Conservation (phyloP, 2,329 filamentous ascomycete species). For the Verticillium dahliae region DNA sequence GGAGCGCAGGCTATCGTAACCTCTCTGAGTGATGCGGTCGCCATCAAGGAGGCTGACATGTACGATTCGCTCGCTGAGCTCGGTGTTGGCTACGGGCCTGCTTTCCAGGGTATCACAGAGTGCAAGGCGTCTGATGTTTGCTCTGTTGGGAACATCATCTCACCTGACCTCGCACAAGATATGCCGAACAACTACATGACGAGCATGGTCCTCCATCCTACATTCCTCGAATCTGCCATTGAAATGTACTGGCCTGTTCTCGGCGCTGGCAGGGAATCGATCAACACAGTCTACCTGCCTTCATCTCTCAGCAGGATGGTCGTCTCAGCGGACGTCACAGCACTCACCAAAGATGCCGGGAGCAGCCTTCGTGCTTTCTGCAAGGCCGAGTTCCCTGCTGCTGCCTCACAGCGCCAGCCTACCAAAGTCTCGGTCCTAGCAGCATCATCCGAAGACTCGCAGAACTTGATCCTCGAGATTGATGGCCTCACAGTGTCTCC, state of each 20-base stretch:
- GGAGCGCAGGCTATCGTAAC: constrained; percentile 15
- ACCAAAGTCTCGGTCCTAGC: constrained; percentile 14
- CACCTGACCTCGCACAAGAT: constrained; percentile 9
- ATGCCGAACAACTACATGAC: constrained; percentile 14
- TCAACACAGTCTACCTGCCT: constrained; percentile 25
- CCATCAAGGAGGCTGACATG: constrained; percentile 20
- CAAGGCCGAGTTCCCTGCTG: constrained; percentile 8
- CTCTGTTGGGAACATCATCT: constrained; percentile 7
- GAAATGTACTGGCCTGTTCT: constrained; percentile 24
- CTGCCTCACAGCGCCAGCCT: constrained; percentile 6
- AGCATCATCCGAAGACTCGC: constrained; percentile 4
- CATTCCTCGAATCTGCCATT: constrained; percentile 14
- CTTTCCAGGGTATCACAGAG: constrained; percentile 36
- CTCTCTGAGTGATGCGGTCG: background rate
- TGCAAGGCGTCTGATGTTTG: constrained; percentile 4
- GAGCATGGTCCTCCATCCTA: constrained; percentile 13
- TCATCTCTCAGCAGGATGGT: constrained; percentile 21
- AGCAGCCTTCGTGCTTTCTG: constrained; percentile 18
- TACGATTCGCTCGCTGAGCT: constrained; percentile 38
- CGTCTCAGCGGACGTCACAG: constrained; percentile 20
- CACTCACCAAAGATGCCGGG: constrained; percentile 23
- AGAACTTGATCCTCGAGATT: constrained; percentile 14
- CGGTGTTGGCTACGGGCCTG: constrained; percentile 42
- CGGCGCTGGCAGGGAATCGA: constrained; percentile 17
- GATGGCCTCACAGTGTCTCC: constrained; percentile 17